Evolutionary conservation across 805 yeast genomes (phyloP).

Genomic region (Monosporozyma aerobia): DNA sequence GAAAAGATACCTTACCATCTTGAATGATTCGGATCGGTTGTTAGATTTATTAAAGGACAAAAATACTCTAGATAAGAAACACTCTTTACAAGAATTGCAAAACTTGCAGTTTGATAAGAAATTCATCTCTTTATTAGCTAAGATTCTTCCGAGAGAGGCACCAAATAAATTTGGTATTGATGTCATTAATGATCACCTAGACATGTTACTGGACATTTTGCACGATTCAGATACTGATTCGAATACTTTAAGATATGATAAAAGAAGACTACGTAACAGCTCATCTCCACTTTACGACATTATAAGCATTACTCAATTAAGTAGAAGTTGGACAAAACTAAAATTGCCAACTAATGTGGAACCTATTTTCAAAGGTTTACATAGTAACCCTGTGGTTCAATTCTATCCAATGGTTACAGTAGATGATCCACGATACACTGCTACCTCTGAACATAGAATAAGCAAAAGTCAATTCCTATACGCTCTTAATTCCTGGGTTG

Average conservation of each 20-base stretch:
- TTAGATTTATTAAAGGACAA: not conserved
- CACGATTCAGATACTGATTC: constrained; percentile 4
- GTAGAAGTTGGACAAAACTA: constrained; percentile 12
- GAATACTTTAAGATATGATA: not conserved
- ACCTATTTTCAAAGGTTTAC: not conserved
- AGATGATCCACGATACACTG: constrained; percentile 1
- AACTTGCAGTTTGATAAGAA: constrained; percentile 8
- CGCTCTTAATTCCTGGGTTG: constrained; percentile 12
- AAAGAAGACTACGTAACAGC: constrained; percentile 3
- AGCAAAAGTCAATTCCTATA: not conserved
- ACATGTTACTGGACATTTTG: constrained; percentile 4
- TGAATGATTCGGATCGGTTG: constrained; percentile 11
- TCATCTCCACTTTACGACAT: constrained; percentile 9
- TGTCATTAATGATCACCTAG: constrained; percentile 2
- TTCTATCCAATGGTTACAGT: constrained; percentile 6
- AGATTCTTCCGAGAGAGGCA: constrained; percentile 8
- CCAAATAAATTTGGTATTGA: constrained; percentile 5
- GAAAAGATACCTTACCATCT: constrained; percentile 11
- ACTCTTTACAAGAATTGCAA: constrained; percentile 15
- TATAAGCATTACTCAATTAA: constrained; percentile 11
- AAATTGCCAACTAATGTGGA: constrained; percentile 13
- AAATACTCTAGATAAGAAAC: constrained; percentile 2
- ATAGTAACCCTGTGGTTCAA: constrained; percentile 2
- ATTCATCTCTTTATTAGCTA: constrained; percentile 8
- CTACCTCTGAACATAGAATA: not conserved